phyloP scores from a whole-genome alignment of 371 early-diverging fungal genomes.

The Smittium culicis region DNA sequence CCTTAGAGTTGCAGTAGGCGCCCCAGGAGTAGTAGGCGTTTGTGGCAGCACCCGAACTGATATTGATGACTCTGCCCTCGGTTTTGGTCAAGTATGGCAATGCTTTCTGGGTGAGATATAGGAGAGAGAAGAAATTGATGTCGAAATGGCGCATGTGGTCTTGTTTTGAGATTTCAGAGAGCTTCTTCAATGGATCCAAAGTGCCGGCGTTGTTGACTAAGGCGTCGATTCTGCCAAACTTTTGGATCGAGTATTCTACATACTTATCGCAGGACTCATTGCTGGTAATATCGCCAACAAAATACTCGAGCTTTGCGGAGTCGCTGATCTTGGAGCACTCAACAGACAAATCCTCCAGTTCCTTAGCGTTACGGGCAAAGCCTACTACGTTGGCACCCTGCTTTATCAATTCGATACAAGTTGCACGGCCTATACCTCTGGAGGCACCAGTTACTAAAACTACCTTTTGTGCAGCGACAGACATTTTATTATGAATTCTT shows the following conservation, averaged over 20 bases:
- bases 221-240: too few species aligned
- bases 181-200: conserved; percentile 49
- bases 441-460: conserved; percentile 86
- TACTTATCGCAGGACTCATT: too few species aligned
- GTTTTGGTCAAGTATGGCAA: too few species aligned
- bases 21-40: conserved; percentile 57
- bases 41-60: conserved; percentile 64
- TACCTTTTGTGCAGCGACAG: too few species aligned
- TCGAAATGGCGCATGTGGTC: neutral
- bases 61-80: conserved; percentile 46
- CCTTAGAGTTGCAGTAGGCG: conserved; percentile 64
- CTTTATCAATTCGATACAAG: too few species aligned
- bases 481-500: too few species aligned
- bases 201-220: conserved; percentile 75
- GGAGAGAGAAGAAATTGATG: conserved; percentile 59
- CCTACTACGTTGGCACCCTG: conserved; percentile 48
- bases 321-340: conserved; percentile 15
- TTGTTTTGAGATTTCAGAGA: conserved; percentile 31
- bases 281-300: too few species aligned
- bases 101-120: conserved; percentile 56
- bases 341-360: conserved; percentile 25
- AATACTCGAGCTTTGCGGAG: conserved; percentile 21
- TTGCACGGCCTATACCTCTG: conserved; percentile 50
- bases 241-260: too few species aligned
- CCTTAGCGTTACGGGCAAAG: conserved; percentile 43